phyloP scores from a whole-genome alignment of 805 yeast species.

The Candida suzukii region DNA sequence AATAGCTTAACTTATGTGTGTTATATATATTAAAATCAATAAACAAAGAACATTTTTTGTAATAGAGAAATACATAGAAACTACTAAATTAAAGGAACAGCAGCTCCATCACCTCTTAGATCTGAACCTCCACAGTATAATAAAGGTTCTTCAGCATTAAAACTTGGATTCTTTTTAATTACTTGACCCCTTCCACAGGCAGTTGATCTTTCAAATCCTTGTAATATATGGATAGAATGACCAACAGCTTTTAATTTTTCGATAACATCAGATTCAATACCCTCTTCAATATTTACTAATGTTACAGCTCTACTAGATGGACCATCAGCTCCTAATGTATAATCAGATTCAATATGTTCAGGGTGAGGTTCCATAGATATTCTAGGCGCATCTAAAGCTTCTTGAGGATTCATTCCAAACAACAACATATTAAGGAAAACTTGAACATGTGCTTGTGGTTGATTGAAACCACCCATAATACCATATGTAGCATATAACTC shows the following conservation, averaged over 20 bases:
- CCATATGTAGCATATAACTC: conserved; percentile 68
- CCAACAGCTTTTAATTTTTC: conserved; percentile 44
- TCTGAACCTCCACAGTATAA: conserved; percentile 71
- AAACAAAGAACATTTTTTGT: neutral
- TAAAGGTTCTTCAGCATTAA: conserved; percentile 19
- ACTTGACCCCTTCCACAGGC: conserved; percentile 64
- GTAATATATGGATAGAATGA: conserved; percentile 41
- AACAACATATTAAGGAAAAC: conserved; percentile 59
- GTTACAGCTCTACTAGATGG: conserved; percentile 57
- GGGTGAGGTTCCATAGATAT: conserved; percentile 54
- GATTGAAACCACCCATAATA: conserved; percentile 84
- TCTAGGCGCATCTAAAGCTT: conserved; percentile 70
- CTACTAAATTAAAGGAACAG: conserved; percentile 35
- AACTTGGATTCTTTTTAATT: conserved; percentile 37
- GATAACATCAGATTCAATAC: conserved; percentile 41
- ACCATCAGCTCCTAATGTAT: conserved; percentile 56
- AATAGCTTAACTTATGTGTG: no score
- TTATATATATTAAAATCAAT: neutral
- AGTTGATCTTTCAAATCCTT: conserved; percentile 31
- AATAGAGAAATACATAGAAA: neutral
- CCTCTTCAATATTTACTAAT: conserved; percentile 58
- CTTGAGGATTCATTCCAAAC: conserved; percentile 64
- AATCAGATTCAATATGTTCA: conserved; percentile 32
- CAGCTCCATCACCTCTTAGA: conserved; percentile 80
- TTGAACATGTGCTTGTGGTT: conserved; percentile 81